These are phyloP conservation scores for Lachnellula occidentalis DNA, from an alignment of 2,329 filamentous ascomycete species.

Conservation along the genomic window DNA sequence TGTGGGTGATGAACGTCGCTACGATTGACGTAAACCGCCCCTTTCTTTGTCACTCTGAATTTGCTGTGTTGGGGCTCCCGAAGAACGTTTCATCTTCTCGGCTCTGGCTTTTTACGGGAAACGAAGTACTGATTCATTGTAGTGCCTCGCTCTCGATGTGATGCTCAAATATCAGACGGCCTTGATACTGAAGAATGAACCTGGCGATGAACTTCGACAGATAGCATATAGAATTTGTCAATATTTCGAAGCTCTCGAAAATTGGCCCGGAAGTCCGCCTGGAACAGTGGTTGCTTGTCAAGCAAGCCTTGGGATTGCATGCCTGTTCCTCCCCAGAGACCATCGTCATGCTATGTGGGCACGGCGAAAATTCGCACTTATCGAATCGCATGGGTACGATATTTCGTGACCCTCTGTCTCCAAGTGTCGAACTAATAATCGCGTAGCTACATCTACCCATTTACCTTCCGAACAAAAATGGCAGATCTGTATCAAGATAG, in stretches of 20 bases:
- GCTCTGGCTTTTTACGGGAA: too few species aligned
- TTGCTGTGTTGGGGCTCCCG: too few species aligned
- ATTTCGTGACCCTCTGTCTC: background rate
- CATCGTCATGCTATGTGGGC: constrained; percentile 70
- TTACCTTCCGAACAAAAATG: constrained; percentile 68
- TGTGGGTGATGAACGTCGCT: constrained; percentile 71
- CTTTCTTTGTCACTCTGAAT: too few species aligned
- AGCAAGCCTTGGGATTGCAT: constrained; percentile 68
- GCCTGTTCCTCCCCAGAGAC: constrained; percentile 75
- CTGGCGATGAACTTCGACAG: constrained; percentile 48
- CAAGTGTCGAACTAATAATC: constrained; percentile 7
- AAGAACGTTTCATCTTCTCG: too few species aligned
- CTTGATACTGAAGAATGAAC: constrained; percentile 42
- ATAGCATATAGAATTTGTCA: constrained; percentile 68
- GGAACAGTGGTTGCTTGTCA: constrained; percentile 70
- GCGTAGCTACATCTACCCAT: constrained; percentile 74
- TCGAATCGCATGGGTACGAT: constrained; percentile 75
- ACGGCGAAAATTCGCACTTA: constrained; percentile 68
- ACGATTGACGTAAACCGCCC: constrained; percentile 49
- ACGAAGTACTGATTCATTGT: too few species aligned
- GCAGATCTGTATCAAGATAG: constrained; percentile 68
- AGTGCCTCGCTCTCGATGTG: constrained; percentile 67
- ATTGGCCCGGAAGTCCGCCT: constrained; percentile 63
- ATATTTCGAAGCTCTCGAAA: constrained; percentile 72
- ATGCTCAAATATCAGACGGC: constrained; percentile 76